Conservation (phyloP, 257 asterid genomes). For the Solanum neorickii region DNA sequence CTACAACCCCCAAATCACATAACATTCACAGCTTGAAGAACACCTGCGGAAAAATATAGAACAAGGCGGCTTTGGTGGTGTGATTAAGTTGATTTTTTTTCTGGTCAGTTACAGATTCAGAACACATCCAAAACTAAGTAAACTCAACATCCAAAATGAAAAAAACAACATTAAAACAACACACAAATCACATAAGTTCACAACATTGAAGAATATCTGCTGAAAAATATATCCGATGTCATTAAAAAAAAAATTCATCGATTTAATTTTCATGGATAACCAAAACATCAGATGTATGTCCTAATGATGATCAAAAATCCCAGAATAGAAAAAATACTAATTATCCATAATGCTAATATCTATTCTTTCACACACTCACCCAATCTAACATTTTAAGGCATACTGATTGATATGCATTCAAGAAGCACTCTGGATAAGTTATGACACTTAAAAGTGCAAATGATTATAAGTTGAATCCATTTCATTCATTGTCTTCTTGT, state of each 20-base stretch:
- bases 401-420: not conserved
- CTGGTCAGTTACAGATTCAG: slow-evolving; percentile 19
- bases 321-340: not conserved
- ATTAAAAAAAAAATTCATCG: not conserved
- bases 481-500: not conserved
- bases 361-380: not conserved
- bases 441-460: not conserved
- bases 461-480: not conserved
- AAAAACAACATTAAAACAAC: not conserved
- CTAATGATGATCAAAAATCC: not conserved
- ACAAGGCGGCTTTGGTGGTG: not conserved
- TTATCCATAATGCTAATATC: not conserved
- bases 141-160: not conserved
- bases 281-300: not conserved
- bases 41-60: not conserved
- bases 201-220: not conserved
- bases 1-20: not conserved
- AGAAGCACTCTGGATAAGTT: not conserved
- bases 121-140: not conserved
- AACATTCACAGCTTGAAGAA: not conserved
- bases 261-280: not conserved
- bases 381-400: not conserved
- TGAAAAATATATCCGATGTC: not conserved
- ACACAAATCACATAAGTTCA: not conserved
- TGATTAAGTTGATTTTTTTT: not conserved